phyloP scores from a whole-genome alignment of 768 basidiomycete genomes.

The Arthromyces matolae region DNA sequence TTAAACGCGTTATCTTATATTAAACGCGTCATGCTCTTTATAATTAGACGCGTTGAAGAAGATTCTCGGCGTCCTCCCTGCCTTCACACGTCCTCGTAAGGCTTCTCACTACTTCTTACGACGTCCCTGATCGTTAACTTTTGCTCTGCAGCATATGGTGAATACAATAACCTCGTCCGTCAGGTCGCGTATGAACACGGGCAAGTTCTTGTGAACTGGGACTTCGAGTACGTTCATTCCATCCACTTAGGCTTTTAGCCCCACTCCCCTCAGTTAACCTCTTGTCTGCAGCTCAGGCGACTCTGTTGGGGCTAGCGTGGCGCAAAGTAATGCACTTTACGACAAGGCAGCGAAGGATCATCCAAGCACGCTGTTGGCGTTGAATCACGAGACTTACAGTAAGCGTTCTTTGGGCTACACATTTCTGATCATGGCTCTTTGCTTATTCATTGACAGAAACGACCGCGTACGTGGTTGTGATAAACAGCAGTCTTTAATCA shows the following conservation, averaged over 20 bases:
- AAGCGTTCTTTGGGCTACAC: neutral
- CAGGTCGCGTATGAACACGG: slow-evolving; percentile 21
- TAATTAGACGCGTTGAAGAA: slow-evolving; percentile 32
- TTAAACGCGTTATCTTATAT: neutral
- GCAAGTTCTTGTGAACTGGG: slow-evolving; percentile 23
- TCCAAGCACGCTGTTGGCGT: slow-evolving; percentile 31
- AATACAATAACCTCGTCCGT: slow-evolving; percentile 35
- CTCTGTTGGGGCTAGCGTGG: slow-evolving; percentile 28
- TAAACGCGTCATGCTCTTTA: neutral
- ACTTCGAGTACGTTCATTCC: slow-evolving; percentile 20
- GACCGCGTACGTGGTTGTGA: slow-evolving; percentile 16
- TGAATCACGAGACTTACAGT: slow-evolving; percentile 35
- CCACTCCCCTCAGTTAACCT: neutral
- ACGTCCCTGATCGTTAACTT: neutral
- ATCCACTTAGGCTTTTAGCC: neutral
- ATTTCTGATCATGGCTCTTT: neutral
- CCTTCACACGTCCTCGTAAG: slow-evolving; percentile 40
- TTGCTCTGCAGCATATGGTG: slow-evolving; percentile 31
- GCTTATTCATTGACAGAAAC: slow-evolving; percentile 13
- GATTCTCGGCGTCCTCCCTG: slow-evolving; percentile 35
- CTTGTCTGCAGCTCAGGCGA: slow-evolving; percentile 30
- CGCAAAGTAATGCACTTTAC: slow-evolving; percentile 27
- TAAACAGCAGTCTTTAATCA: too few species aligned
- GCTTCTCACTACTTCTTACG: neutral
- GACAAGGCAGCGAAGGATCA: slow-evolving; percentile 19